phyloP scores from a whole-genome alignment of 345 rosid genomes.

The Leavenworthia alabamica region DNA sequence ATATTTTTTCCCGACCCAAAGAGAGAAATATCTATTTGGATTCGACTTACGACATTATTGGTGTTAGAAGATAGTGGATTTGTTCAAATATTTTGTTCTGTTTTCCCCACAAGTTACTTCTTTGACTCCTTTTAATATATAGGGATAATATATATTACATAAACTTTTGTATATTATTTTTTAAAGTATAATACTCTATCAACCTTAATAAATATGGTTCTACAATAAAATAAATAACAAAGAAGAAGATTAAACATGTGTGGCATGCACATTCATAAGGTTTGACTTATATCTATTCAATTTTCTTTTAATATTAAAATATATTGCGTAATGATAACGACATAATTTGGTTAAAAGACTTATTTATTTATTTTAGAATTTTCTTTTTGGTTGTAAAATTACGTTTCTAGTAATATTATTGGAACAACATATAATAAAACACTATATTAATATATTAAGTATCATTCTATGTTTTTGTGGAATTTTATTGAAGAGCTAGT shows the following conservation, averaged over 20 bases:
- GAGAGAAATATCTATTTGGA: slow-evolving; percentile 5
- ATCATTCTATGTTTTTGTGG: background rate
- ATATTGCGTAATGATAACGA: background rate
- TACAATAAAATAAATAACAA: background rate
- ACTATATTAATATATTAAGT: background rate
- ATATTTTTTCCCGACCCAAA: slow-evolving; percentile 3
- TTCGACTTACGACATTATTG: slow-evolving; percentile 26
- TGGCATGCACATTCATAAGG: background rate
- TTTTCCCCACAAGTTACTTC: slow-evolving; percentile 27
- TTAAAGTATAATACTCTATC: background rate
- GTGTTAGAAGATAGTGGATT: slow-evolving; percentile 10
- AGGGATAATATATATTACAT: background rate
- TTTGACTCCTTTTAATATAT: slow-evolving; percentile 22
- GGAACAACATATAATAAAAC: background rate
- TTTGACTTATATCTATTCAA: background rate
- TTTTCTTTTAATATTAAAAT: background rate
- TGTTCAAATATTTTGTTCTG: slow-evolving; percentile 24
- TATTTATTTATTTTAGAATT: background rate
- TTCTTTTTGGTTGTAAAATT: background rate
- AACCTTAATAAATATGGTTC: background rate
- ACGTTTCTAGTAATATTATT: background rate
- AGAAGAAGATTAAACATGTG: background rate
- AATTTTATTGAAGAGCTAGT: background rate
- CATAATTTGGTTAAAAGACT: background rate
- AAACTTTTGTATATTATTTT: background rate